Evolutionary conservation across 257 asterid genomes (phyloP), one percentile per base, ranked within the genome.

Genomic region (Solanum sejunctum): DNA sequence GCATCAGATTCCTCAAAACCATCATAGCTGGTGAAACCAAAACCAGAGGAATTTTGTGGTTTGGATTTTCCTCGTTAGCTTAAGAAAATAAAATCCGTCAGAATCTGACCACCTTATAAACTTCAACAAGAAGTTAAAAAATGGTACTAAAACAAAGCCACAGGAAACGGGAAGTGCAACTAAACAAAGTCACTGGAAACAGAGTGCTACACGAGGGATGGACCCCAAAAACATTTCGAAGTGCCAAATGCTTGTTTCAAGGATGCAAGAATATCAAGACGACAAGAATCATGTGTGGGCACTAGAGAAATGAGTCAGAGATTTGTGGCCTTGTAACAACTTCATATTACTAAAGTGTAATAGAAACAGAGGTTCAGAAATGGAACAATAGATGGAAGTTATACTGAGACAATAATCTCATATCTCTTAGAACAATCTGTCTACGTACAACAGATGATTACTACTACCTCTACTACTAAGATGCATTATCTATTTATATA

Each of bases 1-100:
- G 98, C 96, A 93, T 94, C 99, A 85, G 98, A 91, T 72, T 97
- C 98, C 83, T 93, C 98, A 89, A 95, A 94, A 51, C 97, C 92
- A 86, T 92, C 99, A 75, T 95, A 94, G 88, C 96, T 93, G 81
- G 93, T 90, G 85, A 94, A 94, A 52, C 95, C 97, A 85, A 93
- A 95, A 84, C 97, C 96, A 67, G 97, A 93, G 9, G 99, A 94
- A 83, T 95, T 94, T 80, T 95, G 93, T 20, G 97, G 92, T 88
- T 92, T 95, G 2, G 18, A 13, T 23, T 12, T 94, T 97, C 89
- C 98, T 92, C 95, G 92, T 95, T 66, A 95, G 94, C 97, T 95
- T 93, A 63, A 87, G 80, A 5, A 69, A 51, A 63, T 17, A 67
- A 58, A 67, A 36, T 80, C 80, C 81, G 80, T 66, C 56, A 79